Evolutionary conservation across 805 yeast species (phyloP).

Genomic region (Candida tammaniensis): DNA sequence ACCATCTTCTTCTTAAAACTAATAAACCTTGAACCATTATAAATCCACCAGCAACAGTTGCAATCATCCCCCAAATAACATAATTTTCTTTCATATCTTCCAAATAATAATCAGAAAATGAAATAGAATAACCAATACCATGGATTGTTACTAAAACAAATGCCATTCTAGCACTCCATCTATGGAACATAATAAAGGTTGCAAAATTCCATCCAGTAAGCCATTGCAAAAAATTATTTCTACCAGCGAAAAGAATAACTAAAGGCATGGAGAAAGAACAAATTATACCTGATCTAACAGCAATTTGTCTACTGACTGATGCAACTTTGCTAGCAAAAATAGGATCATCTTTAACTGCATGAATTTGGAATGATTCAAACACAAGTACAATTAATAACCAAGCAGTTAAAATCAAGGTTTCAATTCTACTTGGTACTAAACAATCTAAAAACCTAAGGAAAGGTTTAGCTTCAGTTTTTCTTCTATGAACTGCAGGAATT

Average conservation of each 20-base stretch:
- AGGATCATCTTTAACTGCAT: slow-evolving; percentile 21
- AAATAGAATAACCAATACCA: slow-evolving; percentile 25
- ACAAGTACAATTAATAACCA: slow-evolving; percentile 19
- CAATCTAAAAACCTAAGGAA: slow-evolving; percentile 18
- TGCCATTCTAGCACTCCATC: slow-evolving; percentile 40
- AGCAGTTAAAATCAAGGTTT: slow-evolving; percentile 25
- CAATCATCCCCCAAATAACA: slow-evolving; percentile 34
- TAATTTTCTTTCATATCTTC: slow-evolving; percentile 19
- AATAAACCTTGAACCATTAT: slow-evolving; percentile 31
- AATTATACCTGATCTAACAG: slow-evolving; percentile 54
- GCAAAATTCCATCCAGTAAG: slow-evolving; percentile 54
- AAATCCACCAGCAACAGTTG: slow-evolving; percentile 32
- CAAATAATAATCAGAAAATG: slow-evolving; percentile 10
- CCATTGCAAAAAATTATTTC: slow-evolving; percentile 62
- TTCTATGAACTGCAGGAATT: slow-evolving; percentile 25
- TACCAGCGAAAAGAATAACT: slow-evolving; percentile 55
- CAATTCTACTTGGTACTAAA: slow-evolving; percentile 36
- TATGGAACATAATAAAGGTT: slow-evolving; percentile 42
- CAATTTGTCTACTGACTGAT: slow-evolving; percentile 32
- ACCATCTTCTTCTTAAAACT: slow-evolving; percentile 33
- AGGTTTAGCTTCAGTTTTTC: slow-evolving; percentile 19
- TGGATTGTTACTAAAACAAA: slow-evolving; percentile 30
- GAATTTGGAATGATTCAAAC: slow-evolving; percentile 16
- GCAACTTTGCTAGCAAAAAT: slow-evolving; percentile 15
- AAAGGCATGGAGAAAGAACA: slow-evolving; percentile 48